Conservation (phyloP, 2,329 filamentous ascomycete genomes). For the Fusarium sp. region DNA sequence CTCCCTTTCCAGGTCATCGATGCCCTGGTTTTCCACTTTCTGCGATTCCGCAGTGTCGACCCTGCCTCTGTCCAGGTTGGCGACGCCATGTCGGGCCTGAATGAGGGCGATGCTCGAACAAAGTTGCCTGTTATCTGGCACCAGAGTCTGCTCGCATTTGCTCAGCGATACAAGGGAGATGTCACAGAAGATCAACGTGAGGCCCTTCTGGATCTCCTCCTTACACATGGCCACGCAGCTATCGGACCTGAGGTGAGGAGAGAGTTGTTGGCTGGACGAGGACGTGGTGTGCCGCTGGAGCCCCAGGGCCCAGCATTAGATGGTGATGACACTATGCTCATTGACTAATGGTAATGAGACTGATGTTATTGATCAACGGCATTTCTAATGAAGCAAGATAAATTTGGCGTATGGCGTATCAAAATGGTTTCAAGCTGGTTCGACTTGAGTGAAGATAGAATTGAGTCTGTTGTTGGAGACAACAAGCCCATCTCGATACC, state of each 20-base stretch:
- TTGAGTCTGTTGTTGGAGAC: conserved; percentile 26
- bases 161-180: conserved; percentile 93
- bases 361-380: conserved; percentile 1
- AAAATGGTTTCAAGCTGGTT: conserved; percentile 34
- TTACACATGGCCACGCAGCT: conserved; percentile 83
- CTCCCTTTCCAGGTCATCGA: conserved; percentile 95
- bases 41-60: conserved; percentile 81
- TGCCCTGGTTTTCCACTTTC: conserved; percentile 93
- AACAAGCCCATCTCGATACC: conserved; percentile 37
- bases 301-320: conserved; percentile 63
- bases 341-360: conserved; percentile 55
- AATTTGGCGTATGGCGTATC: conserved; percentile 40
- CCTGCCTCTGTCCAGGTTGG: conserved; percentile 60
- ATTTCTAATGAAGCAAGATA: conserved; percentile 38
- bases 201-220: conserved; percentile 84
- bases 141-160: conserved; percentile 90
- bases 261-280: conserved; percentile 87
- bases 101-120: conserved; percentile 59
- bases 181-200: conserved; percentile 96
- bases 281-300: conserved; percentile 76
- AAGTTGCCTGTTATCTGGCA: conserved; percentile 96
- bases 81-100: conserved; percentile 61
- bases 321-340: conserved; percentile 92
- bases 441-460: conserved; percentile 38
- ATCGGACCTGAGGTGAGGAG: conserved; percentile 92